Base-by-base conservation (phyloP, 768 basidiomycete genomes). In the Roridomyces roridus region DNA sequence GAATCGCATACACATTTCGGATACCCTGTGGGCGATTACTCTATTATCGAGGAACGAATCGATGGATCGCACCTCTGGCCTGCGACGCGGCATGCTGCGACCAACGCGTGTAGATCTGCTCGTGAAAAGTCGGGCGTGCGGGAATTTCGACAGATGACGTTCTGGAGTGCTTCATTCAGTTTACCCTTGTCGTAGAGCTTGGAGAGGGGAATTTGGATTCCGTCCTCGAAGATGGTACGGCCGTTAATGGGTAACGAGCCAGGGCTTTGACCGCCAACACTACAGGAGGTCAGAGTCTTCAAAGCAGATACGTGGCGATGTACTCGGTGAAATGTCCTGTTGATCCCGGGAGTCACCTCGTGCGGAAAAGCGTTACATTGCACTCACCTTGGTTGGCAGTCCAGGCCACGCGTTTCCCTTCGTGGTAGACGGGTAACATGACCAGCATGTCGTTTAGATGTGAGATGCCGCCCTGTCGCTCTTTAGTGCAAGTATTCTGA, bases 361-460 rank as follows among this genome's bases (percentile, higher is more conserved):
- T 3, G 29, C 12, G 20, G 14, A 17, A 23, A 18, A 8, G 4
- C 15, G 20, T 14, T 21, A 18, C 3, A 43, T 14, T 14, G 18
- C 31, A 48, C 39, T 48, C 5, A 55, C 54, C 60, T 46, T 62
- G 61, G 40, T 71, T 71, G 5, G 70, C 70, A 24, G 62, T 58
- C 70, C 70, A 71, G 9, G 69, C 70, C 17, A 71, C 59, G 20
- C 68, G 51, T 40, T 70, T 70, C 10, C 68, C 65, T 6, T 66
- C 46, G 51, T 62, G 55, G 51, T 68, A 67, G 31, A 71, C 65
- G 6, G 70, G 70, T 7, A 59, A 63, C 39, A 71, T 56, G 29
- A 69, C 68, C 35, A 71, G 64, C 51, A 71, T 68, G 51, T 71
- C 70, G 44, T 71, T 71, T 29, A 71, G 52, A 54, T 71, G 70